phyloP scores from a whole-genome alignment of 306 rosid genomes.

The Fragaria ananassa region DNA sequence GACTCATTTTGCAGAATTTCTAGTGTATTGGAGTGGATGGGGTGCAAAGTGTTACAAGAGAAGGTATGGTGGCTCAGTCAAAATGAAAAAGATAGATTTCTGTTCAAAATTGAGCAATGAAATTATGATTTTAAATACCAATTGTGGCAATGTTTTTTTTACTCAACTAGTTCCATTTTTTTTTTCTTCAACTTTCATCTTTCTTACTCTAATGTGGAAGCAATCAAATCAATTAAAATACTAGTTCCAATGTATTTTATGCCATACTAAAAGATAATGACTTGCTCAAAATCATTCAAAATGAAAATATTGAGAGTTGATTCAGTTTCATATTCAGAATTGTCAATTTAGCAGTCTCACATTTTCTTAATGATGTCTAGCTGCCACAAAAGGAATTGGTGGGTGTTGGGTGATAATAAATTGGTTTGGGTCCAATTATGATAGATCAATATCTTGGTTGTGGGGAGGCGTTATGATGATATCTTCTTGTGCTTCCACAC shows the following conservation, averaged over 20 bases:
- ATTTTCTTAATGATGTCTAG: neutral
- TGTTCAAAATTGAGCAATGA: neutral
- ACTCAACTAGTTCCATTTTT: no score
- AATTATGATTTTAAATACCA: neutral
- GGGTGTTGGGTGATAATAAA: constrained; percentile 21
- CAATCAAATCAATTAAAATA: neutral
- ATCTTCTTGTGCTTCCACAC: neutral
- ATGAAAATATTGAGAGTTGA: neutral
- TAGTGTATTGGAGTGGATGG: constrained; percentile 4
- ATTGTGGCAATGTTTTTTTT: no score
- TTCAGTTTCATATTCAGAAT: neutral
- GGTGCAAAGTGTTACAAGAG: neutral
- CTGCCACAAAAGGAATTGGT: constrained; percentile 4
- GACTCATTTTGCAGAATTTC: constrained; percentile 3
- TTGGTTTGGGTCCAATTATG: constrained; percentile 32
- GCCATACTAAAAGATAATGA: neutral
- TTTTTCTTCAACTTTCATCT: neutral
- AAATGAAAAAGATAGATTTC: neutral
- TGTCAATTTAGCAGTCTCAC: constrained; percentile 1
- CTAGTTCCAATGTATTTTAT: neutral
- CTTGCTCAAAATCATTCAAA: neutral
- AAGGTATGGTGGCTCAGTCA: neutral
- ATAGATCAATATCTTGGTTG: constrained; percentile 27
- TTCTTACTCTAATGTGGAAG: neutral
- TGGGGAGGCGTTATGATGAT: constrained; percentile 15